A percentile compares a stretch with the other conserved stretches of the same genome.
These are phyloP conservation scores for Xylariaceae sp. DNA, from an alignment of 2,329 filamentous ascomycete species.

Conservation along the genomic window DNA sequence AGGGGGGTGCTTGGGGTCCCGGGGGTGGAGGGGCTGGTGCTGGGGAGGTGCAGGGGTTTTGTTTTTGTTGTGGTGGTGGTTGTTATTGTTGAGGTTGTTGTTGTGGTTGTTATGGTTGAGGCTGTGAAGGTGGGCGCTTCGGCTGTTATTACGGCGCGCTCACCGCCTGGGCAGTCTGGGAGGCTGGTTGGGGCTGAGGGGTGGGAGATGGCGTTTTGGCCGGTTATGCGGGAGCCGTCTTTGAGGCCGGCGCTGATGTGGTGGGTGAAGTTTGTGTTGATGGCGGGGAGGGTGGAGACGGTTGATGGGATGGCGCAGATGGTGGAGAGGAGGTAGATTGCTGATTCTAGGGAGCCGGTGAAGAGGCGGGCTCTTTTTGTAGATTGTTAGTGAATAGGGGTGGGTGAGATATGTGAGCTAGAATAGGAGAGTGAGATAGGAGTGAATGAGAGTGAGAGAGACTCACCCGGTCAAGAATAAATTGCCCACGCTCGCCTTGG, in stretches of 20 bases:
- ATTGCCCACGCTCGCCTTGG: constrained; percentile 70
- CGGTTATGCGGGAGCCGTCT: constrained; percentile 74
- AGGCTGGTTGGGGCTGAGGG: constrained; percentile 61
- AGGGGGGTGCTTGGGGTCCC: constrained; percentile 10
- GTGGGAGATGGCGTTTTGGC: constrained; percentile 90
- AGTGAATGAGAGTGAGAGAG: too few relatives aligned
- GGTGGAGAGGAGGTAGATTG: constrained; percentile 81
- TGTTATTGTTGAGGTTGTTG: neutral
- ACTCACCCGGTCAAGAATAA: constrained; percentile 67
- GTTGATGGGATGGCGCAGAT: constrained; percentile 78
- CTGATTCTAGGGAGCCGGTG: constrained; percentile 85
- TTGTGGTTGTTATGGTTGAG: neutral
- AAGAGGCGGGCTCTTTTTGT: constrained; percentile 65
- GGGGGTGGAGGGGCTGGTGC: too few relatives aligned
- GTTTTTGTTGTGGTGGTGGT: neutral
- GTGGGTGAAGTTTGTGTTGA: constrained; percentile 92
- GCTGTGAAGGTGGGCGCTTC: neutral
- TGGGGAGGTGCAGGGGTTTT: neutral
- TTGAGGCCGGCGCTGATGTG: constrained; percentile 82
- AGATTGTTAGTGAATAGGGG: too few relatives aligned
- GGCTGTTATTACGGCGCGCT: constrained; percentile 13
- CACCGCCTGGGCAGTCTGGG: constrained; percentile 28
- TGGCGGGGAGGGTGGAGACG: constrained; percentile 76
- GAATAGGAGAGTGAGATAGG: too few relatives aligned
- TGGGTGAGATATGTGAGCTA: too few relatives aligned